phyloP scores from a whole-genome alignment of 306 rosid genomes.

The Dryas octopetala region DNA sequence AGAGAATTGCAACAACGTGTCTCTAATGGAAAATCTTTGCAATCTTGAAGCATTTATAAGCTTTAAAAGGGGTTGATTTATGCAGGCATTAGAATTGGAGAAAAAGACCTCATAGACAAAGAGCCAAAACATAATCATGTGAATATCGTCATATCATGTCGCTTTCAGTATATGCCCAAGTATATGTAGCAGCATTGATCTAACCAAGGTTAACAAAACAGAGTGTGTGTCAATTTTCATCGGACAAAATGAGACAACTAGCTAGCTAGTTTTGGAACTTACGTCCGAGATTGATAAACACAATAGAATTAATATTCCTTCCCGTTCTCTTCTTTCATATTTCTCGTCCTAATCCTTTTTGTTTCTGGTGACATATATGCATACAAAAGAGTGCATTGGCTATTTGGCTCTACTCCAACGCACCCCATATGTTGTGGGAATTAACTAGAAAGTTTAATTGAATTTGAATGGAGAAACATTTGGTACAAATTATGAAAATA shows the following conservation, averaged over 20 bases:
- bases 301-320: neutral
- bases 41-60: conserved; percentile 7
- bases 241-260: conserved; percentile 36
- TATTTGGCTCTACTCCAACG: too few species aligned
- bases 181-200: conserved; percentile 34
- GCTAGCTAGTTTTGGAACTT: conserved; percentile 9
- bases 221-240: neutral
- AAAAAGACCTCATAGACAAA: conserved; percentile 6
- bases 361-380: too few species aligned
- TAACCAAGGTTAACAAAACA: conserved; percentile 32
- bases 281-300: neutral
- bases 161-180: conserved; percentile 45
- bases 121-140: conserved; percentile 19
- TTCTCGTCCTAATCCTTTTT: neutral
- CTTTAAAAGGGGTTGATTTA: conserved; percentile 18
- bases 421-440: too few species aligned
- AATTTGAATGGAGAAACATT: too few species aligned
- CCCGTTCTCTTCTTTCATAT: neutral
- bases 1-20: neutral
- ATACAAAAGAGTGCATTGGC: too few species aligned
- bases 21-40: neutral
- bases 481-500: too few species aligned
- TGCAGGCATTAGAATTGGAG: conserved; percentile 10
- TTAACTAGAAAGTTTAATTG: too few species aligned
- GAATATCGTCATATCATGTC: conserved; percentile 16